phyloP scores from a whole-genome alignment of 2,329 filamentous ascomycete species.

The Emergomyces pasteurianus region DNA sequence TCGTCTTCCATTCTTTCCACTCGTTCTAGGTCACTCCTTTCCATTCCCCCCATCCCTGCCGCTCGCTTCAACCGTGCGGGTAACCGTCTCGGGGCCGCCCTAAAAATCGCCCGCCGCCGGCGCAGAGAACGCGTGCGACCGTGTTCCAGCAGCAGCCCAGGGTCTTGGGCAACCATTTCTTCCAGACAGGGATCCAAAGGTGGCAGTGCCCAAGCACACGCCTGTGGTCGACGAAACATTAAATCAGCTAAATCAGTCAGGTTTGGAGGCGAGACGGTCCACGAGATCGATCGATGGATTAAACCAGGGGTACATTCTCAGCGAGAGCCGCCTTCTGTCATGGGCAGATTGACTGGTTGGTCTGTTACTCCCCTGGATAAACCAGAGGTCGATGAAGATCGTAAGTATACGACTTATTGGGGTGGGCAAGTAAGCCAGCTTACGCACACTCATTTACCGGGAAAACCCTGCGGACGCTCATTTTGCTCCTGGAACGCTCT shows the following conservation, averaged over 20 bases:
- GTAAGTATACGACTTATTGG: conserved; percentile 12
- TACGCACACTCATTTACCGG: conserved; percentile 5
- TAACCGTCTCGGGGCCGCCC: not conserved
- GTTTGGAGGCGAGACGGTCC: conserved; percentile 16
- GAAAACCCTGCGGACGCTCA: not conserved
- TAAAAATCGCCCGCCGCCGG: not conserved
- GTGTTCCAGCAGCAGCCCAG: not conserved
- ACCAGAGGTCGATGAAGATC: conserved; percentile 16
- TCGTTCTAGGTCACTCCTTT: not conserved
- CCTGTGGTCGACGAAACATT: conserved; percentile 3
- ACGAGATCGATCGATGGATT: conserved; percentile 19
- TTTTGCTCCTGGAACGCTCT: conserved; percentile 10
- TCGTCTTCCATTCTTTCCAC: not conserved
- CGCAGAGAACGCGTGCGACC: not conserved
- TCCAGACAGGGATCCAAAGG: not conserved
- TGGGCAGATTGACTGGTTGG: conserved; percentile 12
- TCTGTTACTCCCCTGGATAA: conserved; percentile 11
- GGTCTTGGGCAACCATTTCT: not conserved
- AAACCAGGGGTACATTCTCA: conserved; percentile 14
- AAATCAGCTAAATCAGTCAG: conserved; percentile 15
- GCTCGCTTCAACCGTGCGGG: not conserved
- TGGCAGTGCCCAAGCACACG: not conserved
- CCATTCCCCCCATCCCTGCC: not conserved
- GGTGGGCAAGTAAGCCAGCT: conserved; percentile 6
- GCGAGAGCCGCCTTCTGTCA: conserved; percentile 1